Evolutionary conservation across 305 asterid species (phyloP).

Genomic region (Fraxinus ornus): DNA sequence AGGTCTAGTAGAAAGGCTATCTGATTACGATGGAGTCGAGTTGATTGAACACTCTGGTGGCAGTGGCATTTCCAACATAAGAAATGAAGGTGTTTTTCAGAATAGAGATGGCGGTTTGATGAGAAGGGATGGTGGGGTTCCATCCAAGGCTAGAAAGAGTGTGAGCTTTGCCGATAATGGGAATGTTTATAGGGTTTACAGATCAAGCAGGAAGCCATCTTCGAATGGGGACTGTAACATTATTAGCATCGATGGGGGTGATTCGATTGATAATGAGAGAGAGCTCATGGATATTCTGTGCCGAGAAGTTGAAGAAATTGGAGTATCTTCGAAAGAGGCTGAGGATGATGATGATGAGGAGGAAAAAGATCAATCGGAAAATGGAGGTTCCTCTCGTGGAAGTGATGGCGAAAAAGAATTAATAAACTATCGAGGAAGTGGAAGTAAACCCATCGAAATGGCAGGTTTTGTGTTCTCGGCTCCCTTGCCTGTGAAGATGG

Average conservation of each 20-base stretch:
- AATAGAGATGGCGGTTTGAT: constrained; percentile 24
- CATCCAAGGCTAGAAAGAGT: constrained; percentile 49
- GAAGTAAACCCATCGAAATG: constrained; percentile 4
- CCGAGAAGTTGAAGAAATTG: constrained; percentile 48
- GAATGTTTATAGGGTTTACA: constrained; percentile 32
- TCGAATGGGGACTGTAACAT: constrained; percentile 29
- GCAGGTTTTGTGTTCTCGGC: constrained; percentile 35
- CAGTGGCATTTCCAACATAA: not conserved
- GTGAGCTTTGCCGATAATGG: constrained; percentile 68
- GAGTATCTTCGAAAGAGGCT: constrained; percentile 33
- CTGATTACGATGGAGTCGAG: constrained; percentile 36
- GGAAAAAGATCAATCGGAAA: constrained; percentile 37
- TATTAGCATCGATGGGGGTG: constrained; percentile 29
- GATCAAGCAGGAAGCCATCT: constrained; percentile 22
- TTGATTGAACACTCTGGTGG: constrained; percentile 24
- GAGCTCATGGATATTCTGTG: constrained; percentile 33
- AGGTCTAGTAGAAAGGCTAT: not conserved
- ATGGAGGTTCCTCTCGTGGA: constrained; percentile 21
- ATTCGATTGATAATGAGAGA: constrained; percentile 27
- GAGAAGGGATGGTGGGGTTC: constrained; percentile 31
- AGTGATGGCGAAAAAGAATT: constrained; percentile 40
- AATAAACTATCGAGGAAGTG: constrained; percentile 13
- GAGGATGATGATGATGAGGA: constrained; percentile 42
- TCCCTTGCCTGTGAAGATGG: constrained; percentile 57
- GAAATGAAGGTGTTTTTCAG: constrained; percentile 23